Conservation (phyloP, 768 basidiomycete species). For the Boletus reticuloceps region DNA sequence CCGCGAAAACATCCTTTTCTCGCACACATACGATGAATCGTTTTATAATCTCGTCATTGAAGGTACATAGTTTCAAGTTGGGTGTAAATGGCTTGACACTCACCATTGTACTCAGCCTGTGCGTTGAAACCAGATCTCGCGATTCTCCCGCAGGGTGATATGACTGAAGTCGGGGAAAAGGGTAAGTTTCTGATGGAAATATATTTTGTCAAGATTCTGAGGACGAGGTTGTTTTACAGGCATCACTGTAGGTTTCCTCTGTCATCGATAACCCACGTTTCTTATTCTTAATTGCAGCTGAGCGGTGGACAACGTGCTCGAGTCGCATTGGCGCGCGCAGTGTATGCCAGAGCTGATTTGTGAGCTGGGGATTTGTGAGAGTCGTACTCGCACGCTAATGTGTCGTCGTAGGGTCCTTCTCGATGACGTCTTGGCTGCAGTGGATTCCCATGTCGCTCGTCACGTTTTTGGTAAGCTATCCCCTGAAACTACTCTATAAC, state of each 20-base stretch:
- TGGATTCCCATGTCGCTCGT: constrained; percentile 84
- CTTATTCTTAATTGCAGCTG: constrained; percentile 39
- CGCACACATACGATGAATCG: constrained; percentile 79
- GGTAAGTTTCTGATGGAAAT: constrained; percentile 37
- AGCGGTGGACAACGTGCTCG: constrained; percentile 86
- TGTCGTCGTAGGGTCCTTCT: constrained; percentile 55
- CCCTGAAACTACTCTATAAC: neutral
- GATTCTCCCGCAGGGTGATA: constrained; percentile 76
- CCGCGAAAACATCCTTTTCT: constrained; percentile 90
- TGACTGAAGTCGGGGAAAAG: constrained; percentile 85
- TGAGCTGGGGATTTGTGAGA: constrained; percentile 32
- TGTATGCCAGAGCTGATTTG: constrained; percentile 91
- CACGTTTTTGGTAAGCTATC: constrained; percentile 68
- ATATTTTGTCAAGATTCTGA: neutral
- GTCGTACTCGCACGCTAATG: neutral
- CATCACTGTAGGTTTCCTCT: constrained; percentile 50
- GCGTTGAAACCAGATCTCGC: constrained; percentile 81
- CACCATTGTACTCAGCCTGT: constrained; percentile 51
- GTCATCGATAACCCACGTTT: constrained; percentile 6
- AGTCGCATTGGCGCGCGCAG: constrained; percentile 80
- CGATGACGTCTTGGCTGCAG: constrained; percentile 87
- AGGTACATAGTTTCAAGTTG: constrained; percentile 38
- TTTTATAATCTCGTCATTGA: constrained; percentile 84
- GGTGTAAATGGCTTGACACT: neutral
- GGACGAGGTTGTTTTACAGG: constrained; percentile 27